Percentiles rank a stretch among this genome's conserved stretches.
phyloP scores from a whole-genome alignment of 768 basidiomycete genomes.

The Favolaschia claudopus region DNA sequence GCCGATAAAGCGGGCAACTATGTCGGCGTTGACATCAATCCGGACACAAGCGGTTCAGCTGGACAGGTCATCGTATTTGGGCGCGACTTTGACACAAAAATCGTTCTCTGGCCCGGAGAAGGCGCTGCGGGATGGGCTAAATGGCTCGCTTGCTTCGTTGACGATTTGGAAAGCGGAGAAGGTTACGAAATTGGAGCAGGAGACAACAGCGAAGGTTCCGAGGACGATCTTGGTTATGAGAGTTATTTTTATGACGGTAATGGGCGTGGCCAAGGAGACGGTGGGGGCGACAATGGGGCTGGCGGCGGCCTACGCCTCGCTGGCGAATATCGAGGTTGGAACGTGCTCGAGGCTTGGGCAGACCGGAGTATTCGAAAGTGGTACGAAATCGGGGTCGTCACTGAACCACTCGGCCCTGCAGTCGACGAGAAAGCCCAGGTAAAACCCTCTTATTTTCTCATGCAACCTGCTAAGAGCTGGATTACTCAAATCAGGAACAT shows the following conservation, averaged over 20 bases:
- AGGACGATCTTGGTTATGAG: constrained; percentile 87
- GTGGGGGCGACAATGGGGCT: constrained; percentile 75
- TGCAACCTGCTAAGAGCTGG: background rate
- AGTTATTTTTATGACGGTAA: constrained; percentile 86
- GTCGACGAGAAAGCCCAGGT: constrained; percentile 61
- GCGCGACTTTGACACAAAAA: constrained; percentile 98
- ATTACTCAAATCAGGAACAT: constrained; percentile 38
- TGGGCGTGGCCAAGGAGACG: constrained; percentile 80
- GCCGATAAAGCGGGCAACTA: constrained; percentile 97
- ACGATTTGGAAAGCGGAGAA: constrained; percentile 91
- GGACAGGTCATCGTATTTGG: constrained; percentile 99
- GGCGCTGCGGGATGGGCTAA: constrained; percentile 93
- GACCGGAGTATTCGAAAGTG: constrained; percentile 88
- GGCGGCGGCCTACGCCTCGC: constrained; percentile 76
- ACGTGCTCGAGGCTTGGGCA: constrained; percentile 91
- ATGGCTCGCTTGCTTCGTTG: constrained; percentile 91
- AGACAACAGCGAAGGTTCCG: constrained; percentile 74
- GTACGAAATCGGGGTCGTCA: constrained; percentile 79
- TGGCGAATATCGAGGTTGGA: constrained; percentile 93
- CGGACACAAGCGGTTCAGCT: constrained; percentile 72
- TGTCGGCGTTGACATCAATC: constrained; percentile 93
- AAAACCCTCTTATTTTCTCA: constrained; percentile 22
- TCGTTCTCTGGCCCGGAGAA: constrained; percentile 93
- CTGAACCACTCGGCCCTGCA: constrained; percentile 50
- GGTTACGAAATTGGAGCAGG: constrained; percentile 79